Percentiles rank a stretch among this genome's conserved stretches.
Evolutionary conservation across 441 rosid species (phyloP).

Genomic region (Melastoma candidum): DNA sequence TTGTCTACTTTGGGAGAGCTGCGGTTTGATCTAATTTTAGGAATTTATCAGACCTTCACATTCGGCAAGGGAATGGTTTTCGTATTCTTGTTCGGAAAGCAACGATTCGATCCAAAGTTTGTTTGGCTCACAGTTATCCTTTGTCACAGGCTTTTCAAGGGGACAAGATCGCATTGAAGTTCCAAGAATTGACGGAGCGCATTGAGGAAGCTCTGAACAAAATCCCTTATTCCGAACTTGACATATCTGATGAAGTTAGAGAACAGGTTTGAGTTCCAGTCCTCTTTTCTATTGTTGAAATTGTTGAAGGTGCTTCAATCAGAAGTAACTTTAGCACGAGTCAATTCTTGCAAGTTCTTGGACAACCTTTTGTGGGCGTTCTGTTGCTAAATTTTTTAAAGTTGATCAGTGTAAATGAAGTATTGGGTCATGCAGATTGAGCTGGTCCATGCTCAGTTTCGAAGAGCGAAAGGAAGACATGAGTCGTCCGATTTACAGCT

Average conservation of each 20-base stretch:
- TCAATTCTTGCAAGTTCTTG: not conserved
- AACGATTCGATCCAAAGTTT: not conserved
- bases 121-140: not conserved
- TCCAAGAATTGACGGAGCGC: conserved; percentile 40
- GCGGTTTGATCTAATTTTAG: too few species aligned
- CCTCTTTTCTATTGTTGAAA: not conserved
- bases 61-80: not conserved
- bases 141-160: conserved; percentile 48
- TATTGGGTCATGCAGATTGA: conserved; percentile 36
- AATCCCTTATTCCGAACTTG: conserved; percentile 48
- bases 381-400: not conserved
- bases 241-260: conserved; percentile 66
- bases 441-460: conserved; percentile 80
- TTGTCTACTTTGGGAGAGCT: too few species aligned
- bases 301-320: conserved; percentile 5
- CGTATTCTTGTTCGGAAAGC: not conserved
- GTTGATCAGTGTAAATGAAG: not conserved
- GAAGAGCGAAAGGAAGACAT: conserved; percentile 58
- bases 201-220: conserved; percentile 63
- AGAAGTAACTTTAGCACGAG: not conserved
- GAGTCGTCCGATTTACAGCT: conserved; percentile 57
- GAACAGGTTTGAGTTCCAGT: conserved; percentile 55
- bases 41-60: too few species aligned
- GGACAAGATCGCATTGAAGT: conserved; percentile 31
- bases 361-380: too few species aligned